Evolutionary conservation across 805 yeast genomes (phyloP), one percentile per base, ranked within the genome.

Genomic region (Ogataea naganishii): DNA sequence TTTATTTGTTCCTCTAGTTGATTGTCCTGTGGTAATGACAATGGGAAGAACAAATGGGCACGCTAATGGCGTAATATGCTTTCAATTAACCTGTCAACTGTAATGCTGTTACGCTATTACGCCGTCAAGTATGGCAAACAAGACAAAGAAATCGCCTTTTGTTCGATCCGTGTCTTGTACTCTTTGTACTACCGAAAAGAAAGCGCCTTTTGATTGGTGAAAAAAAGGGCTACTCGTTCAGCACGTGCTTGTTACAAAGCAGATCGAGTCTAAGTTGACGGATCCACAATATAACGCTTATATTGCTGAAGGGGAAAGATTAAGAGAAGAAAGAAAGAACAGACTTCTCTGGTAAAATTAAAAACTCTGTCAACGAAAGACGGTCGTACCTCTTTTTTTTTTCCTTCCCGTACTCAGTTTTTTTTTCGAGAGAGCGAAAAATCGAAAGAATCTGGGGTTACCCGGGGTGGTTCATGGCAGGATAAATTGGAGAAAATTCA

Each of bases 341-440:
- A 18, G 14, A 23, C 7, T n/a, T 11, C 7, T 7, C 11, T 7
- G 7, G 14, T n/a, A 23, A 11, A 23, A 7, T 28, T 17, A 9
- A 19, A 14, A 15, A 22, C 28, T 32, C 28, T 32, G 22, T 18
- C 21, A 14, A 15, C 7, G 17, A 18, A 15, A 22, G 14, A 14
- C 13, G 31, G 31, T 8, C 11, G 28, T 6, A 25, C n/a, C 12
- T 14, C 19, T 29, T 26, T 30, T 28, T 26, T 30, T 33, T 33
- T 33, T 30, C 35, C 27, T 35, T 29, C 33, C 28, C 28, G 25
- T 23, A 23, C 26, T 31, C 27, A 30, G 36, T 33, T 18, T 26
- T 25, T 11, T 27, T 27, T 23, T 20, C 23, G n/a, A n/a, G n/a
- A n/a, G n/a, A n/a, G n/a, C n/a, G n/a, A n/a, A n/a, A n/a, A n/a